Base-by-base conservation (phyloP, 2,329 filamentous ascomycete genomes). In the Diaporthe helianthi region DNA sequence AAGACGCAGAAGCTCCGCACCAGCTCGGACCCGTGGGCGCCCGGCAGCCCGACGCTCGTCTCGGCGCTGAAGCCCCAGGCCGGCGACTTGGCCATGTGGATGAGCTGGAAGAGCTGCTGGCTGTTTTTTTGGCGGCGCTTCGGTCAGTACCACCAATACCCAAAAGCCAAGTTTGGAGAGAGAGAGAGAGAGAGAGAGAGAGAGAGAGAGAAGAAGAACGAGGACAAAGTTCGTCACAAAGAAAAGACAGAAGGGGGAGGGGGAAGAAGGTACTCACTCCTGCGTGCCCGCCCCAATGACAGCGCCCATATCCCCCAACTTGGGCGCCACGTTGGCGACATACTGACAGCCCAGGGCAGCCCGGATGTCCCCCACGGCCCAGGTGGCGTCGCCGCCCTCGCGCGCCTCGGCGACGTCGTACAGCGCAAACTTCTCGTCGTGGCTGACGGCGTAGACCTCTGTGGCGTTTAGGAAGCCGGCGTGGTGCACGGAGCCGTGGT, bases 401-500 rank as follows among this genome's bases (percentile, higher is more conserved):
- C 83, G 81, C 47, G 86, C 86, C 72, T 91, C 90, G 58, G 89
- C 87, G 67, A 92, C 81, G 71, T 90, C 87, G 77, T 94, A 93
- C 69, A 94, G 85, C 22, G 91, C 90, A 72, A 94, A 87, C 69
- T 88, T 89, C 81, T 96, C 93, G 76, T 95, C 93, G 69, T 93
- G 92, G 0, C 91, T 93, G 12, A 94, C 80, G 4, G 91, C 91
- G 72, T 89, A 93, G 38, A 94, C 86, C 75, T 91, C 86, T 6
- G 85, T 85, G 19, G 82, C 79, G 67, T 83, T 87, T 67, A 95
- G 82, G 80, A 94, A 94, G 6, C 89, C 90, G 17, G 92, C 89
- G 73, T 88, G 90, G 78, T 93, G 92, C 72, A 95, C 87, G 0
- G 92, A 93, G 41, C 87, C 86, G 76, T 93, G 91, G 78, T 95